Evolutionary conservation across 2,329 filamentous ascomycete genomes (phyloP).

Genomic region (Hymenotorrendiella dingleyae): DNA sequence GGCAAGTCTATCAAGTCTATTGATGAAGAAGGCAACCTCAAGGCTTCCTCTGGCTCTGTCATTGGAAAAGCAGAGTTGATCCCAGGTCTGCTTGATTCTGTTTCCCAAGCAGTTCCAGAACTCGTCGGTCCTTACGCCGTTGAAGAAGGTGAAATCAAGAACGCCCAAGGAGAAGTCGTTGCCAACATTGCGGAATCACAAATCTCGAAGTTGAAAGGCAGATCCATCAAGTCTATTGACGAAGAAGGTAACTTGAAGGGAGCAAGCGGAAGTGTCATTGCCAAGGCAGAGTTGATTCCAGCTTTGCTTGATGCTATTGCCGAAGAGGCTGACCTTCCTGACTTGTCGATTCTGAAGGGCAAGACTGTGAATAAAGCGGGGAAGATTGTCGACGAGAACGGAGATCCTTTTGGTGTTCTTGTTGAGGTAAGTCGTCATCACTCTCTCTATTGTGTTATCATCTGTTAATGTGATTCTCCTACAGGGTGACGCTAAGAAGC

Average conservation of each 20-base stretch:
- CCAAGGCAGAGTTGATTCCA: constrained; percentile 29
- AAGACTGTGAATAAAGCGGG: constrained; percentile 52
- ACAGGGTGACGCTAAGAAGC: constrained; percentile 59
- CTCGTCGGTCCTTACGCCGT: constrained; percentile 43
- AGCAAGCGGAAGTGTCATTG: constrained; percentile 34
- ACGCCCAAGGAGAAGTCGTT: constrained; percentile 46
- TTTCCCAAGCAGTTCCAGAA: no score
- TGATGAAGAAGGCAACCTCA: constrained; percentile 64
- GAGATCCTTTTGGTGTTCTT: constrained; percentile 53
- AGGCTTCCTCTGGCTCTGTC: constrained; percentile 62
- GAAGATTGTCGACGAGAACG: constrained; percentile 46
- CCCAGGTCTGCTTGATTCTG: no score
- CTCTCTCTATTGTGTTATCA: no score
- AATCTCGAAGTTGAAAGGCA: constrained; percentile 48
- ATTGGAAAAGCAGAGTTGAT: constrained; percentile 60
- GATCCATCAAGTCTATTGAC: constrained; percentile 61
- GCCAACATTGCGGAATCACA: constrained; percentile 40
- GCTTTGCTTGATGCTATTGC: constrained; percentile 17
- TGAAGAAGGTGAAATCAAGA: constrained; percentile 49
- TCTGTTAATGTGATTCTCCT: no score
- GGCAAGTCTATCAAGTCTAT: constrained; percentile 46
- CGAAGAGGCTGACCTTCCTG: constrained; percentile 1
- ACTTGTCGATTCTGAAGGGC: constrained; percentile 39
- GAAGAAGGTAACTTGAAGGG: constrained; percentile 50
- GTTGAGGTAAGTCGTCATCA: no score